phyloP scores from a whole-genome alignment of 345 rosid species.

The Rhodamnia argentea region DNA sequence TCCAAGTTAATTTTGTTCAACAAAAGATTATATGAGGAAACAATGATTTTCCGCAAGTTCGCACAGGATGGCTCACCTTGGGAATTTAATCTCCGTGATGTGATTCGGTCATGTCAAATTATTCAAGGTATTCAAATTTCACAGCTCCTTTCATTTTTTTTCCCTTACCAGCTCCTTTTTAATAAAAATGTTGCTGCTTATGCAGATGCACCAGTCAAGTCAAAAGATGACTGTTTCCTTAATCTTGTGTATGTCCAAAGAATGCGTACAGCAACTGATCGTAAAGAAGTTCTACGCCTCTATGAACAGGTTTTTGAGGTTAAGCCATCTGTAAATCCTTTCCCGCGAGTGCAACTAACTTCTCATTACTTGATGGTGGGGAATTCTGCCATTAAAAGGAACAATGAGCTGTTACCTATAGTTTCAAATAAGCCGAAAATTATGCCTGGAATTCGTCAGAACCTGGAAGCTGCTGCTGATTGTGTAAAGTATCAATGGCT shows the following conservation, averaged over 20 bases:
- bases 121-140: conserved; percentile 37
- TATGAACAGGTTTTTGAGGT: conserved; percentile 64
- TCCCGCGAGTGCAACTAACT: conserved; percentile 71
- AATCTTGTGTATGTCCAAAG: conserved; percentile 76
- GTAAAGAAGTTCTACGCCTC: conserved; percentile 54
- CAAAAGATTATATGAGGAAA: conserved; percentile 68
- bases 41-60: conserved; percentile 57
- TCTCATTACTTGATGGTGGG: conserved; percentile 53
- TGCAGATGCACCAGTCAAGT: conserved; percentile 33
- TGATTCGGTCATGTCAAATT: conserved; percentile 78
- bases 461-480: conserved; percentile 75
- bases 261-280: conserved; percentile 88
- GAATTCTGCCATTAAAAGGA: conserved; percentile 57
- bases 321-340: conserved; percentile 59
- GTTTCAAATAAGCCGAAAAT: conserved; percentile 42
- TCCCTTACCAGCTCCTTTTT: not conserved
- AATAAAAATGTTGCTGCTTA: not conserved
- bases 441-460: conserved; percentile 65
- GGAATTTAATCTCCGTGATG: conserved; percentile 98
- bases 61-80: conserved; percentile 94
- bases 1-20: conserved; percentile 70
- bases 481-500: conserved; percentile 76
- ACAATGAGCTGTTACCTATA: conserved; percentile 18
- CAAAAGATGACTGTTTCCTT: conserved; percentile 45
- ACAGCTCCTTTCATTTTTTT: not conserved